Conservation (phyloP, 148 eudicot genomes). For the Chenopodium album region DNA sequence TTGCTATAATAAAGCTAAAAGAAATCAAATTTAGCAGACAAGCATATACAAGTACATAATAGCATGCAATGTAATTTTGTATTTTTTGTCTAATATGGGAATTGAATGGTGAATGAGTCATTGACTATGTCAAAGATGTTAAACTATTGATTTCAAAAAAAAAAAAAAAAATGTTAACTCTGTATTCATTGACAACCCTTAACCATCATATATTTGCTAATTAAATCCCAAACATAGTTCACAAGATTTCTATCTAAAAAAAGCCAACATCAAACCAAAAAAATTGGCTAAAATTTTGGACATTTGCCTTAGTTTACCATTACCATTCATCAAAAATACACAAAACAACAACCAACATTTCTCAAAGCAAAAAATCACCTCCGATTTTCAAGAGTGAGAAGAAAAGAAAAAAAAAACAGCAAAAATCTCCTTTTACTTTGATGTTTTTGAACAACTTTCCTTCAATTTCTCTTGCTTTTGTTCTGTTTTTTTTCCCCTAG, state of each 20-base stretch:
- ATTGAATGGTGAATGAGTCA: not conserved
- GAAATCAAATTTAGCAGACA: no score
- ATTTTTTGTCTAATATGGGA: not conserved
- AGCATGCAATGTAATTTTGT: not conserved
- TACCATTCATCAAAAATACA: slow-evolving; percentile 26
- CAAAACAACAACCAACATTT: slow-evolving; percentile 16
- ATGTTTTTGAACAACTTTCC: not conserved
- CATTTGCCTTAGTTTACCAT: slow-evolving; percentile 16
- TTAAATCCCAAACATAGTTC: not conserved
- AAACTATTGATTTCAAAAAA: not conserved
- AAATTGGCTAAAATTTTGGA: slow-evolving; percentile 27
- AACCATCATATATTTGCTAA: slow-evolving; percentile 17
- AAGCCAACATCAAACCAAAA: slow-evolving; percentile 27
- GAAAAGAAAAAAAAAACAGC: slow-evolving; percentile 9
- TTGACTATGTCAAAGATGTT: not conserved
- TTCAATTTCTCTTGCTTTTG: slow-evolving; percentile 1
- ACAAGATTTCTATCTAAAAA: slow-evolving; percentile 15
- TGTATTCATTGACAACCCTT: not conserved
- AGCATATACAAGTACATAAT: no score
- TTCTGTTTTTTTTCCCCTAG: not conserved
- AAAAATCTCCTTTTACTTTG: not conserved
- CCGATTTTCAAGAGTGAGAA: slow-evolving; percentile 33
- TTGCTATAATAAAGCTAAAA: no score
- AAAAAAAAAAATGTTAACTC: not conserved
- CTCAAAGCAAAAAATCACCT: slow-evolving; percentile 12